These are phyloP conservation scores for Colletotrichum godetiae DNA, from an alignment of 2,329 filamentous ascomycete species.

Conservation along the genomic window DNA sequence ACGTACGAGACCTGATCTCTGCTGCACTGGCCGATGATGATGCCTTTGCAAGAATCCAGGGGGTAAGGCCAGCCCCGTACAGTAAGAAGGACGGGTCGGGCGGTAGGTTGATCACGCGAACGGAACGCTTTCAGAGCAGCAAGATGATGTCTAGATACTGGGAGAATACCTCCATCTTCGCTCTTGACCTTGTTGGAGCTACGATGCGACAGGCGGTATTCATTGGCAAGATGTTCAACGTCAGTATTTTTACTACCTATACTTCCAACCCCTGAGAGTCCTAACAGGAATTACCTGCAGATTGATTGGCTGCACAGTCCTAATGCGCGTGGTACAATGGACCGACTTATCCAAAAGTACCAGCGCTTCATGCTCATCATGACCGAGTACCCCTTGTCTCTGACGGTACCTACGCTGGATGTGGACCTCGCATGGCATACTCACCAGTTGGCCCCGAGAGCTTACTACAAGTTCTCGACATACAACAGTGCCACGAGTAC, in stretches of 20 bases:
- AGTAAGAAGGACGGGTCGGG: slow-evolving; percentile 50
- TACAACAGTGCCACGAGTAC: slow-evolving; percentile 14
- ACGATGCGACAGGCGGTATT: slow-evolving; percentile 75
- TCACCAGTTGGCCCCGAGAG: slow-evolving; percentile 74
- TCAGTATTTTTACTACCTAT: slow-evolving; percentile 11
- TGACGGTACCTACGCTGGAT: slow-evolving; percentile 78
- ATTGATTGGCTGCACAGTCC: slow-evolving; percentile 85
- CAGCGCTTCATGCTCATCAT: slow-evolving; percentile 72
- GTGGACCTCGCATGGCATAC: slow-evolving; percentile 85
- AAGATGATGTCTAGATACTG: slow-evolving; percentile 80
- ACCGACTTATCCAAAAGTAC: slow-evolving; percentile 73
- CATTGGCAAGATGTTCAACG: slow-evolving; percentile 76
- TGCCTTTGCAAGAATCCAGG: not conserved
- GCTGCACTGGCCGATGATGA: slow-evolving; percentile 50
- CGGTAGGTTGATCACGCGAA: not conserved
- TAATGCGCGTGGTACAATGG: slow-evolving; percentile 70
- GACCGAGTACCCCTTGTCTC: slow-evolving; percentile 52
- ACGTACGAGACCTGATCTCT: slow-evolving; percentile 64
- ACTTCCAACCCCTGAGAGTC: not conserved
- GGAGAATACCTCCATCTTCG: slow-evolving; percentile 74
- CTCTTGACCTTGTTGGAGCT: slow-evolving; percentile 73
- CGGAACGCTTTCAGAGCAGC: slow-evolving; percentile 50
- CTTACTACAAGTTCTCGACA: slow-evolving; percentile 71
- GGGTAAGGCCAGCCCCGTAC: not conserved
- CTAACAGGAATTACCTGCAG: slow-evolving; percentile 25